Evolutionary conservation across 148 eudicot species (phyloP).

Genomic region (Pharnaceum exiguum): DNA sequence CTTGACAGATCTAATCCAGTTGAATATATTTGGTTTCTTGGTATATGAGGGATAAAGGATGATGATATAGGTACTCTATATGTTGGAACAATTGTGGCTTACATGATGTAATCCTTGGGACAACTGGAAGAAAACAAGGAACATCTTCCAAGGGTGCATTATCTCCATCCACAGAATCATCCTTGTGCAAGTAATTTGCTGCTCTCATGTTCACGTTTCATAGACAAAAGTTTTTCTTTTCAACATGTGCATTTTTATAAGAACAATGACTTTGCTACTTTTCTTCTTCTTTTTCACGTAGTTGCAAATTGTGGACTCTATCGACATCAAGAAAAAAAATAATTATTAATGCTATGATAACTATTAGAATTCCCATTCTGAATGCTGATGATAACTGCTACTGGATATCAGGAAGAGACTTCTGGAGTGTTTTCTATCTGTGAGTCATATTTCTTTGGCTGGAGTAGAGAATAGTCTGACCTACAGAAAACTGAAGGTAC

Average conservation of each 20-base stretch:
- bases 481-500: slow-evolving; percentile 78
- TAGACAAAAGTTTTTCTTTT: no score
- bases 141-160: slow-evolving; percentile 87
- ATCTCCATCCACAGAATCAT: slow-evolving; percentile 72
- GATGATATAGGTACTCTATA: slow-evolving; percentile 61
- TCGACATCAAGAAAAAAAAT: no score
- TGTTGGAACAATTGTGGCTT: slow-evolving; percentile 78
- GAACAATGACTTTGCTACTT: no score
- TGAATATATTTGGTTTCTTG: neutral
- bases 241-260: no score
- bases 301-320: no score
- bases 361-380: no score
- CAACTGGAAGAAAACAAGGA: slow-evolving; percentile 95
- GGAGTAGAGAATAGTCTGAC: slow-evolving; percentile 17
- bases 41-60: no score
- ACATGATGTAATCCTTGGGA: slow-evolving; percentile 89
- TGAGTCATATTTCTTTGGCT: slow-evolving; percentile 25
- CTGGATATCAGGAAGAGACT: slow-evolving; percentile 60
- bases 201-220: no score
- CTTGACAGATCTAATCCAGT: neutral
- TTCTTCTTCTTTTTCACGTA: no score
- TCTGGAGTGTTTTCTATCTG: slow-evolving; percentile 62
- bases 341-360: no score
- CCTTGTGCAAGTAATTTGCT: slow-evolving; percentile 90
- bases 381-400: neutral